Evolutionary conservation across 768 basidiomycete genomes (phyloP).

Genomic region (Tulasnella sp.): DNA sequence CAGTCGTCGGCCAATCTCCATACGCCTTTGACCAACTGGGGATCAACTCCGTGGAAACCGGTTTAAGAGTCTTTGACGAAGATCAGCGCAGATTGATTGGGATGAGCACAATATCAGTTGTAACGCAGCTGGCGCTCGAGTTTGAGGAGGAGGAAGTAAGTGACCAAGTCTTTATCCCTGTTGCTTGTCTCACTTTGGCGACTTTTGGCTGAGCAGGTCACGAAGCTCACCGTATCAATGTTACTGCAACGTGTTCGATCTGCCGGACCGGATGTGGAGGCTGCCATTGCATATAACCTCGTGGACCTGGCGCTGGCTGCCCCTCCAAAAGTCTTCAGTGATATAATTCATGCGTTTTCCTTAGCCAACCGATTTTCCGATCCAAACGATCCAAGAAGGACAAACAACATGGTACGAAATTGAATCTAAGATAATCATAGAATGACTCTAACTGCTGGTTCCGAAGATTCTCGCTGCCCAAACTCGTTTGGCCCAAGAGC

Average conservation of each 20-base stretch:
- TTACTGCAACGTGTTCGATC: slow-evolving; percentile 78
- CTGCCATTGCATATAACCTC: slow-evolving; percentile 85
- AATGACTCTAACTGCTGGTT: too few species aligned
- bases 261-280: slow-evolving; percentile 83
- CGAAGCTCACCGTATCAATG: slow-evolving; percentile 87
- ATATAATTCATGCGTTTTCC: slow-evolving; percentile 82
- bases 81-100: slow-evolving; percentile 81
- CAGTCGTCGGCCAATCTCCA: slow-evolving; percentile 4
- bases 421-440: too few species aligned
- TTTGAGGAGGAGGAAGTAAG: slow-evolving; percentile 77
- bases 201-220: slow-evolving; percentile 50
- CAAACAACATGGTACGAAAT: too few species aligned
- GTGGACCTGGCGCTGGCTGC: slow-evolving; percentile 83
- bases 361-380: slow-evolving; percentile 80
- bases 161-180: not conserved
- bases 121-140: slow-evolving; percentile 81
- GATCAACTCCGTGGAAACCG: slow-evolving; percentile 57
- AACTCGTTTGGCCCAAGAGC: too few species aligned
- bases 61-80: slow-evolving; percentile 64
- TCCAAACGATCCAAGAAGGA: slow-evolving; percentile 36
- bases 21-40: slow-evolving; percentile 47
- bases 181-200: not conserved
- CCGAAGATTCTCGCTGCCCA: too few species aligned
- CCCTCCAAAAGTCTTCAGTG: slow-evolving; percentile 68
- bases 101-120: slow-evolving; percentile 88